Evolutionary conservation across 148 eudicot species (phyloP).

Genomic region (Rhododendron williamsianum): DNA sequence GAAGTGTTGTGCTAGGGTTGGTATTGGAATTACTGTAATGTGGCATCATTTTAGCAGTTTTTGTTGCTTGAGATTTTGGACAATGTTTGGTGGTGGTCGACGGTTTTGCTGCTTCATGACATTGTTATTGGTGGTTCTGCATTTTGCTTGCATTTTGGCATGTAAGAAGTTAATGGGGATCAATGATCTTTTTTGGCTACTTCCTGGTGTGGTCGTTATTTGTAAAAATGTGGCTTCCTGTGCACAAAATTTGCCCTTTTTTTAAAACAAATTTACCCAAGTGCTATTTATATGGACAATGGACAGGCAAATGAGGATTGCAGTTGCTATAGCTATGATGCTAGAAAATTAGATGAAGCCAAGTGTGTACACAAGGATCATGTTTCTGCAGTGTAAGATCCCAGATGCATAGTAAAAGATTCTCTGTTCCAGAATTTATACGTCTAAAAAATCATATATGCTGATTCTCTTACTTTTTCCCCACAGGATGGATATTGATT

Average conservation of each 20-base stretch:
- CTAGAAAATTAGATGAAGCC: slow-evolving; percentile 75
- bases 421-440: not conserved
- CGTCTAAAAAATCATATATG: not conserved
- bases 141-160: not conserved
- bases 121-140: not conserved
- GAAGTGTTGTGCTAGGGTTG: not conserved
- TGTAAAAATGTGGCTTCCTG: not conserved
- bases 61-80: not conserved
- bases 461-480: not conserved
- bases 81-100: not conserved
- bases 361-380: slow-evolving; percentile 95
- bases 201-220: not conserved
- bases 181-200: not conserved
- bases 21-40: slow-evolving; percentile 4
- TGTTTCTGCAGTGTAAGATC: slow-evolving; percentile 92
- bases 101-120: not conserved
- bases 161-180: not conserved
- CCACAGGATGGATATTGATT: slow-evolving; percentile 94
- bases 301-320: slow-evolving; percentile 92
- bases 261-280: not conserved
- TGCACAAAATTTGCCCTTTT: not conserved
- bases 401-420: not conserved
- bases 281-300: slow-evolving; percentile 26
- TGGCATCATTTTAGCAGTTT: not conserved
- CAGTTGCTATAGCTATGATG: slow-evolving; percentile 90